Evolutionary conservation across 202 grass and related monocot genomes (phyloP), one percentile per base, ranked within the genome.

Genomic region (Musa balbisiana): DNA sequence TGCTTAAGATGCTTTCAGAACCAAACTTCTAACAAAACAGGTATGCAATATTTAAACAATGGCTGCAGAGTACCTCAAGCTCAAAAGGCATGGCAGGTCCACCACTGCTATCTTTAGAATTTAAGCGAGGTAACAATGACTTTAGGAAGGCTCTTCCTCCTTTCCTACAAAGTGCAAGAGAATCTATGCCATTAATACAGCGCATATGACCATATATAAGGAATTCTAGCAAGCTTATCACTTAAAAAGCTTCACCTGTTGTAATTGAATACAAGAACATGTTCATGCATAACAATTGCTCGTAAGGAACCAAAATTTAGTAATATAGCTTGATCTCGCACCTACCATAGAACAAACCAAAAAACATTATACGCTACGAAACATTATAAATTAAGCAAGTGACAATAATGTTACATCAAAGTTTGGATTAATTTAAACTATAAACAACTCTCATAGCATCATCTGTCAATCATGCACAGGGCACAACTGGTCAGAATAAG

Each of bases 41-140:
- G 33, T 43, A 43, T 43, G 4, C 33, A 0, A 43, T 43, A 43
- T 43, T 43, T 43, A 43, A 43, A 43, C 33, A 43, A 43, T 43
- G 4, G 33, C 33, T 9, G 22, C 78, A 80, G 27, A 53, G 77
- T 75, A 98, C 95, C 91, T 98, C 95, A 66, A 98, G 91, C 81
- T 98, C 91, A 84, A 94, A 98, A 82, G 91, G 88, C 95, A 98
- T 98, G 84, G 82, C 51, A 43, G 89, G 95, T 58, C 91, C 89
- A 73, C 85, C 91, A 79, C 83, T 92, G 64, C 83, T 89, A 79
- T 85, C 84, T 83, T 85, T 89, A 72, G 95, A 82, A 70, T 92
- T 98, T 90, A 98, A 88, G 50, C 95, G 92, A 54, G 95, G 88
- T 78, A 89, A 75, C 74, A 94, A 80, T 72, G 82, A 80, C 59